A percentile compares a stretch with the other conserved stretches of the same genome.
These are phyloP conservation scores for Cydonia oblonga DNA, from an alignment of 331 rosid genomes.

Conservation along the genomic window DNA sequence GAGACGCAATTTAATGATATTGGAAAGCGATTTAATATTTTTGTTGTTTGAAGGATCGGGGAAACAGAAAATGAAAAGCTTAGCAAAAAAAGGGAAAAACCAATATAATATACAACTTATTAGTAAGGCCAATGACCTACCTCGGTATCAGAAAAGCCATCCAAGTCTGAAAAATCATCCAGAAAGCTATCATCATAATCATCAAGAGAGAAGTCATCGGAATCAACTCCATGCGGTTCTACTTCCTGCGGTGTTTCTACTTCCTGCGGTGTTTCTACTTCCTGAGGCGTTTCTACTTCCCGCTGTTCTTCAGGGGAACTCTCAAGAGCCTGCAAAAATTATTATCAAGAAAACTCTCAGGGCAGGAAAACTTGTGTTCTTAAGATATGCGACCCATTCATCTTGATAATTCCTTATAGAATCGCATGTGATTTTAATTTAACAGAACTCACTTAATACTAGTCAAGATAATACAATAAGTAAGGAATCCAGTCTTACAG, in stretches of 20 bases:
- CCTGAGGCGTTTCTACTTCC: background rate
- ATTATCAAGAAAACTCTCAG: background rate
- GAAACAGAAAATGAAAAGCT: background rate
- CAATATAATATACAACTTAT: background rate
- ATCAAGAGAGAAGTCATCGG: constrained; percentile 48
- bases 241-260: background rate
- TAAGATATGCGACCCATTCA: background rate
- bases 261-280: too few species aligned
- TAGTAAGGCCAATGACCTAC: constrained; percentile 19
- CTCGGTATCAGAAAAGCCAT: constrained; percentile 49
- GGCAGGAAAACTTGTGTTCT: background rate
- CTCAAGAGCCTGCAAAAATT: constrained; percentile 47
- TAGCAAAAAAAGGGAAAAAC: background rate
- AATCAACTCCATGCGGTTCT: constrained; percentile 22
- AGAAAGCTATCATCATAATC: constrained; percentile 45
- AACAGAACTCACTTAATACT: background rate
- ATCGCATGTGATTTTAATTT: too few species aligned
- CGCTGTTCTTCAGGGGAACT: constrained; percentile 39
- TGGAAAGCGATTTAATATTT: background rate
- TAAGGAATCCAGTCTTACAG: background rate
- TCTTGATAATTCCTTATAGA: background rate
- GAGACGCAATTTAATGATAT: background rate
- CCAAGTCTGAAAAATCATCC: constrained; percentile 54
- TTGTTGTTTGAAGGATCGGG: background rate
- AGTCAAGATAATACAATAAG: background rate